A percentile compares a stretch with the other conserved stretches of the same genome.
phyloP scores from a whole-genome alignment of 2,329 filamentous ascomycete genomes.

The Geosmithia putterillii region DNA sequence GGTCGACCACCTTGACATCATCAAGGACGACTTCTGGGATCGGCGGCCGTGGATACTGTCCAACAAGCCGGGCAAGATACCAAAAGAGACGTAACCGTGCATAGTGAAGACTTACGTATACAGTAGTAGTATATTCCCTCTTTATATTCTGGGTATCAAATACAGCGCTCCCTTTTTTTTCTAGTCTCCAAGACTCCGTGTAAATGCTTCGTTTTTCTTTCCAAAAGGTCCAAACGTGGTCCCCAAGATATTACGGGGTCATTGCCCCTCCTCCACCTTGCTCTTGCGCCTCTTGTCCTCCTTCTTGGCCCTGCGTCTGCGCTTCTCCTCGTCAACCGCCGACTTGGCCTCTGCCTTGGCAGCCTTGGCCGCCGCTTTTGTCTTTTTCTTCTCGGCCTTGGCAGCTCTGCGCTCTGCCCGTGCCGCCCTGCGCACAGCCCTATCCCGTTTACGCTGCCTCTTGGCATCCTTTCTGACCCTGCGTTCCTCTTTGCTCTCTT shows the following conservation, averaged over 20 bases:
- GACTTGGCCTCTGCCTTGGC: conserved; percentile 29
- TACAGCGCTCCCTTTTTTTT: background rate
- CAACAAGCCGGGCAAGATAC: conserved; percentile 58
- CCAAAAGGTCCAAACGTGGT: background rate
- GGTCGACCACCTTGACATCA: conserved; percentile 83
- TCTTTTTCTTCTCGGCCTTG: conserved; percentile 8
- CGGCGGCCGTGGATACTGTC: conserved; percentile 73
- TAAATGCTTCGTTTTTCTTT: conserved; percentile 6
- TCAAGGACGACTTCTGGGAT: conserved; percentile 91
- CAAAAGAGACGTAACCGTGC: conserved; percentile 36
- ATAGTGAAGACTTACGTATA: background rate
- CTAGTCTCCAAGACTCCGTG: conserved; percentile 10
- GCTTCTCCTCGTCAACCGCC: conserved; percentile 28
- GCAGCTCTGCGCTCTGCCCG: background rate
- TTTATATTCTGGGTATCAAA: background rate
- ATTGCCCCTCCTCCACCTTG: conserved; percentile 13
- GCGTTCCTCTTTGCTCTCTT: conserved; percentile 30
- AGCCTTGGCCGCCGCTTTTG: conserved; percentile 1
- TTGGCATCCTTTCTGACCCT: conserved; percentile 21
- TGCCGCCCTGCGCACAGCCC: conserved; percentile 7
- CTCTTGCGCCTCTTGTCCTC: conserved; percentile 28
- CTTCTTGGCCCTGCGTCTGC: conserved; percentile 27
- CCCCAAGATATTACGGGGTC: no score
- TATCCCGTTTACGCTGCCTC: conserved; percentile 14
- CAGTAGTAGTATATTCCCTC: background rate